Conservation (phyloP, 208 protist species). For the Phytomonas sp. region DNA sequence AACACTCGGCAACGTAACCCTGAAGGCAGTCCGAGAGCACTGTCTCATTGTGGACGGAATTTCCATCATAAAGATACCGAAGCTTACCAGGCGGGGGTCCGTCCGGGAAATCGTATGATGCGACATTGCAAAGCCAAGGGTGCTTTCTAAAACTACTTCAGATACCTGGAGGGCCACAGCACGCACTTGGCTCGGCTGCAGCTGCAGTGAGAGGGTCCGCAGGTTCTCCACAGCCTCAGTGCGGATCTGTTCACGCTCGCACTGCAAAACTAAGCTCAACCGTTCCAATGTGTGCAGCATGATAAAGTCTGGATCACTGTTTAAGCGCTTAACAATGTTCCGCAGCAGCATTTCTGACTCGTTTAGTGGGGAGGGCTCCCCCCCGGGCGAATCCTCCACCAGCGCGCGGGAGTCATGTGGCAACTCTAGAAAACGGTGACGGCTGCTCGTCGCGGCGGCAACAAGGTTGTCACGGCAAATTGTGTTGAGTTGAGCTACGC, state of each 20-base stretch:
- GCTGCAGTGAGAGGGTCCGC: conserved; percentile 57
- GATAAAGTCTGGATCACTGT: conserved; percentile 18
- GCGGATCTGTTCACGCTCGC: conserved; percentile 57
- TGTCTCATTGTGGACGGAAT: conserved; percentile 51
- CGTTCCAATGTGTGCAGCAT: conserved; percentile 38
- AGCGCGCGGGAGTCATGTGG: conserved; percentile 8
- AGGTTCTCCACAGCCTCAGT: conserved; percentile 54
- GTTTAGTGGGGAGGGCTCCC: neutral
- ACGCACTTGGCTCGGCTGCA: conserved; percentile 30
- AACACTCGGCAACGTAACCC: conserved; percentile 42
- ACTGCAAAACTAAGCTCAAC: conserved; percentile 50
- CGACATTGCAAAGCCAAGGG: conserved; percentile 26
- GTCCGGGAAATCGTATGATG: conserved; percentile 24
- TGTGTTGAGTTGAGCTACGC: conserved; percentile 62
- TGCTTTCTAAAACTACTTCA: conserved; percentile 49
- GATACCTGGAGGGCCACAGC: conserved; percentile 41
- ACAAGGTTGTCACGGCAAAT: conserved; percentile 47
- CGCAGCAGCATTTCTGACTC: conserved; percentile 22
- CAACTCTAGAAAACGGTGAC: neutral
- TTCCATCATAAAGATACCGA: conserved; percentile 39
- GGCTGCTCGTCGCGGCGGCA: conserved; percentile 10
- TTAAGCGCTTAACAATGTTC: conserved; percentile 22
- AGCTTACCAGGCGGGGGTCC: conserved; percentile 32
- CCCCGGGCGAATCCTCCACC: neutral
- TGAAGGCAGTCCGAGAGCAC: conserved; percentile 63